Evolutionary conservation across 2,329 filamentous ascomycete species (phyloP).

Genomic region (Colletotrichum spaethianum): DNA sequence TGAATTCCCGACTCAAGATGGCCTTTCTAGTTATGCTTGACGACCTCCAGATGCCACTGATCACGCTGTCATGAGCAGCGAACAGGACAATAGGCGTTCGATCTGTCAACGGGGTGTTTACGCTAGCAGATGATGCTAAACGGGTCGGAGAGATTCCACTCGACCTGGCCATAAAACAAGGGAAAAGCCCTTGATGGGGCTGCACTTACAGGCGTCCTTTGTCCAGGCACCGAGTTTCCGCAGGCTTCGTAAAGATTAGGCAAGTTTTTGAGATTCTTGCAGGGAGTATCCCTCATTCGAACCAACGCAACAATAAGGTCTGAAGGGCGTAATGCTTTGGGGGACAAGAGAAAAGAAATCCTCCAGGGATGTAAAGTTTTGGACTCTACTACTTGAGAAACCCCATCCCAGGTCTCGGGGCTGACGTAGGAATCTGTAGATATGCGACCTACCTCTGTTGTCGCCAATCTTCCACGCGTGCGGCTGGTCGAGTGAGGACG

Average conservation of each 20-base stretch:
- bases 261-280: neutral
- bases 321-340: neutral
- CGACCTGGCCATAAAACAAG: neutral
- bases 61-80: neutral
- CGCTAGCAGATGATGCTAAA: neutral
- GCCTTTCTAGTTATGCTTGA: too few species aligned
- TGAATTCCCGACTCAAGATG: too few species aligned
- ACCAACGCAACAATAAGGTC: neutral
- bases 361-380: neutral
- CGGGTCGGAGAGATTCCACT: neutral
- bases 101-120: neutral
- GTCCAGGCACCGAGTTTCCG: neutral
- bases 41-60: too few species aligned
- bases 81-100: neutral
- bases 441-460: neutral
- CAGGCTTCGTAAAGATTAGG: neutral
- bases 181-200: neutral
- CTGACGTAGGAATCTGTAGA: conserved; percentile 11
- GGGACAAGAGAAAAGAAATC: neutral
- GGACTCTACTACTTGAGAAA: neutral
- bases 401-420: conserved; percentile 9
- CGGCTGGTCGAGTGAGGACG: neutral
- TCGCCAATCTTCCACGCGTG: conserved; percentile 2
- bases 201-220: neutral
- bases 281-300: neutral